Evolutionary conservation across 768 basidiomycete genomes (phyloP).

Genomic region (Galerina marginata): DNA sequence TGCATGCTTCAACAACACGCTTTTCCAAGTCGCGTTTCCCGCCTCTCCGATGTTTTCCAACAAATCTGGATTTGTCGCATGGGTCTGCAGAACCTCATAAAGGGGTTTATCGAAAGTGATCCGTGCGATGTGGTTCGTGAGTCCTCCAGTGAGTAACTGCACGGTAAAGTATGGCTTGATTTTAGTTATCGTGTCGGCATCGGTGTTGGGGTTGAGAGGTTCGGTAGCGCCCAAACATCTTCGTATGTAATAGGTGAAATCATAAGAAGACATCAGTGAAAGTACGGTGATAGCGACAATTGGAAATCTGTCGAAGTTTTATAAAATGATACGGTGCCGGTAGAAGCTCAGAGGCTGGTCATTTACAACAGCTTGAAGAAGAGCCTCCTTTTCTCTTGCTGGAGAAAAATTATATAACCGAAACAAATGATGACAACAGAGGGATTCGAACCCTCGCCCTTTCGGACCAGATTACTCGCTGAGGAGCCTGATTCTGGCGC

Average conservation of each 20-base stretch:
- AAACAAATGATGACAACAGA: conserved; percentile 39
- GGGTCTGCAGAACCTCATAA: background rate
- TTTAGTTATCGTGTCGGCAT: too few species aligned
- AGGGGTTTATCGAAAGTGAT: conserved; percentile 1
- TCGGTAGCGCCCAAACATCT: too few species aligned
- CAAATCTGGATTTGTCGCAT: background rate
- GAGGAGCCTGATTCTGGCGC: conserved; percentile 15
- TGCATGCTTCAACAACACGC: conserved; percentile 14
- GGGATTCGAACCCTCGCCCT: conserved; percentile 39
- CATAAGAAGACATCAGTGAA: too few species aligned
- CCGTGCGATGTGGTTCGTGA: conserved; percentile 18
- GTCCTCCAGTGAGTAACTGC: conserved; percentile 11
- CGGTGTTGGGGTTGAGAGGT: too few species aligned
- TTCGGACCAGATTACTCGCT: conserved; percentile 30
- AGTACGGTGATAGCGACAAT: too few species aligned
- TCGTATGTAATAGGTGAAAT: too few species aligned
- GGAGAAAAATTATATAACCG: background rate
- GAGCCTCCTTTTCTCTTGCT: too few species aligned
- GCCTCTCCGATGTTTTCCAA: background rate
- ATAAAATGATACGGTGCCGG: too few species aligned
- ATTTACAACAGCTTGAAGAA: too few species aligned
- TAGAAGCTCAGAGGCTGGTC: too few species aligned
- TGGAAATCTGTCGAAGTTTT: too few species aligned
- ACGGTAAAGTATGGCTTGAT: background rate
- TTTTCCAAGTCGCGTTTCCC: background rate